These are phyloP conservation scores for Pythium pectinolyticum DNA, from an alignment of 352 stramenopile genomes.

Conservation along the genomic window DNA sequence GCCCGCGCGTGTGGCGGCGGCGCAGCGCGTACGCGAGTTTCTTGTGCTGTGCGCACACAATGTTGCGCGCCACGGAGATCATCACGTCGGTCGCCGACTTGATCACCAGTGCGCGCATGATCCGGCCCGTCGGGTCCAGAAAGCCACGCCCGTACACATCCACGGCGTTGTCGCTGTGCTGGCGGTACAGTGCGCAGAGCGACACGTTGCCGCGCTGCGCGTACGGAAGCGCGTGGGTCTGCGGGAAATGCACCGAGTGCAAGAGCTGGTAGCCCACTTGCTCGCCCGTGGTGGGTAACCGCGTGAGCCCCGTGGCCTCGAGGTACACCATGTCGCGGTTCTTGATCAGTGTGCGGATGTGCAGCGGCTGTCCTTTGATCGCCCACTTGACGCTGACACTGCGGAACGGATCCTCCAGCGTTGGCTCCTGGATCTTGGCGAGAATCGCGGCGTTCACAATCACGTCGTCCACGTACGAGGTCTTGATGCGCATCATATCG, in stretches of 20 bases:
- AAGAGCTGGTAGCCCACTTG: conserved; percentile 62
- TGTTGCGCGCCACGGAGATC: conserved; percentile 42
- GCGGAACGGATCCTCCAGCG: conserved; percentile 44
- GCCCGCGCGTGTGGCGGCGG: conserved; percentile 8
- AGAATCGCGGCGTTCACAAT: conserved; percentile 52
- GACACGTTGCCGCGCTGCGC: conserved; percentile 58
- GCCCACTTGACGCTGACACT: conserved; percentile 54
- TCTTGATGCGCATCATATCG: conserved; percentile 53
- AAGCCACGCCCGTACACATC: conserved; percentile 47
- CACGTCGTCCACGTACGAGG: conserved; percentile 52
- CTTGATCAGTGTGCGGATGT: conserved; percentile 47
- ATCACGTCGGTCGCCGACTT: conserved; percentile 48
- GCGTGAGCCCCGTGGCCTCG: conserved; percentile 48
- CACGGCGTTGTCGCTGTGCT: conserved; percentile 46
- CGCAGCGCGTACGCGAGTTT: conserved; percentile 41
- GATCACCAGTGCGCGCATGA: conserved; percentile 47
- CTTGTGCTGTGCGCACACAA: conserved; percentile 52
- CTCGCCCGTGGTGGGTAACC: conserved; percentile 39
- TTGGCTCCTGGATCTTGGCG: conserved; percentile 36
- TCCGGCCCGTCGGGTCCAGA: conserved; percentile 39
- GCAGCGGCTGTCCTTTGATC: conserved; percentile 43
- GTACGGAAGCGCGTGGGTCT: conserved; percentile 36
- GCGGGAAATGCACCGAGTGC: conserved; percentile 59
- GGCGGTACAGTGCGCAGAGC: conserved; percentile 50
- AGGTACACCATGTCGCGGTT: conserved; percentile 66